Conservation (phyloP, 805 yeast genomes). For the Candida gorgasii region DNA sequence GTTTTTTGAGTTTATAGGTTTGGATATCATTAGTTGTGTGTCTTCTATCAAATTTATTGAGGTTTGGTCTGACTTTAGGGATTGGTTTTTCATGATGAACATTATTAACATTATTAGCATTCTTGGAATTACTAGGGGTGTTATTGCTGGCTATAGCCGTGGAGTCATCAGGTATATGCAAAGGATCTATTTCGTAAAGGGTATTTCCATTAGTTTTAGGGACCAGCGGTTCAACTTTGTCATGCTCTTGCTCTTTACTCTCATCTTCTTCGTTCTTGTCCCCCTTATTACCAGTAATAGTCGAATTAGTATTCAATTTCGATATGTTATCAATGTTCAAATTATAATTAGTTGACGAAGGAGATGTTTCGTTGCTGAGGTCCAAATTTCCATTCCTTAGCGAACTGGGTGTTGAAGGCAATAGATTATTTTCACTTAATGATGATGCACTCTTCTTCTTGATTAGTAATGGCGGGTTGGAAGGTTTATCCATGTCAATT, state of each 20-base stretch:
- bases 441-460: constrained; percentile 8
- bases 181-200: constrained; percentile 11
- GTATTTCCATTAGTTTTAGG: neutral
- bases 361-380: constrained; percentile 17
- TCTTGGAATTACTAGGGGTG: neutral
- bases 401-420: constrained; percentile 17
- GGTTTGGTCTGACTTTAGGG: neutral
- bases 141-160: neutral
- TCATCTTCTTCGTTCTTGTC: neutral
- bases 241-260: neutral
- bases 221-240: neutral
- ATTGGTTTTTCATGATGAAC: neutral
- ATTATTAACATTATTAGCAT: neutral
- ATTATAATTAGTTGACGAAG: constrained; percentile 15
- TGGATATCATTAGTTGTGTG: constrained; percentile 17
- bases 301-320: constrained; percentile 8
- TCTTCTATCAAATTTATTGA: constrained; percentile 10
- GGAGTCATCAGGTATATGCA: constrained; percentile 8
- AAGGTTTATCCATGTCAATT: constrained; percentile 2
- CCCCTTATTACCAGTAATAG: neutral
- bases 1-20: constrained; percentile 9
- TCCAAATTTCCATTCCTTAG: constrained; percentile 12
- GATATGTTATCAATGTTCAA: neutral
- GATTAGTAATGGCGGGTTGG: neutral
- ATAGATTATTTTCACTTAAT: constrained; percentile 11